These are phyloP conservation scores for Peterozyma xylosa DNA, from an alignment of 805 yeast genomes.

Conservation along the genomic window DNA sequence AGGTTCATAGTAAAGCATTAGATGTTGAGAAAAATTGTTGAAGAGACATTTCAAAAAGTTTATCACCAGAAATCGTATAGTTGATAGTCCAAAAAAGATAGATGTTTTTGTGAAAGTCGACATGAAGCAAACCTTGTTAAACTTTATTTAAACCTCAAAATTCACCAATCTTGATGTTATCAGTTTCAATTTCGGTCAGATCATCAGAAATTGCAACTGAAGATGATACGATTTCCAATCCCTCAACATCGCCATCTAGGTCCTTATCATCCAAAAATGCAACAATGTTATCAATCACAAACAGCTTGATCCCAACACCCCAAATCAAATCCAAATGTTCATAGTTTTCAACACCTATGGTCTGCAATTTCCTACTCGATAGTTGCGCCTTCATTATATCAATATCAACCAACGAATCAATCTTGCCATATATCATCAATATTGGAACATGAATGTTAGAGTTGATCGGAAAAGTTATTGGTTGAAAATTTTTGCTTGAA, in stretches of 20 bases:
- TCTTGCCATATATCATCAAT: constrained; percentile 68
- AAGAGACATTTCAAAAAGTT: too few relatives aligned
- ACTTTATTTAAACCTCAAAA: too few relatives aligned
- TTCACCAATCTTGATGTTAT: background rate
- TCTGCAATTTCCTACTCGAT: constrained; percentile 7
- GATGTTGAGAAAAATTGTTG: too few relatives aligned
- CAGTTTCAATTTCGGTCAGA: background rate
- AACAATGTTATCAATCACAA: constrained; percentile 36
- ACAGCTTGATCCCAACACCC: constrained; percentile 63
- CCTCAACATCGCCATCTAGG: constrained; percentile 20
- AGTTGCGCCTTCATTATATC: constrained; percentile 41
- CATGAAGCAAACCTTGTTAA: too few relatives aligned
- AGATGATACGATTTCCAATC: background rate
- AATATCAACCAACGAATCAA: constrained; percentile 83
- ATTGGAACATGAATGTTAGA: constrained; percentile 66
- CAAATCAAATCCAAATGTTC: constrained; percentile 91
- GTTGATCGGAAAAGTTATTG: constrained; percentile 55
- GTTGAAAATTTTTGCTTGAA: constrained; percentile 31
- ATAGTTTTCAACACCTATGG: constrained; percentile 53
- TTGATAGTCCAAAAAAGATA: too few relatives aligned
- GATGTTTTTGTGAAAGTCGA: too few relatives aligned
- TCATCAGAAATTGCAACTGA: background rate
- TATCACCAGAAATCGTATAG: too few relatives aligned
- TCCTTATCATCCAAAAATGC: constrained; percentile 24
- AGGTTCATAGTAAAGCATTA: background rate